Evolutionary conservation across 805 yeast species (phyloP).

Genomic region (Deakozyma indianensis): DNA sequence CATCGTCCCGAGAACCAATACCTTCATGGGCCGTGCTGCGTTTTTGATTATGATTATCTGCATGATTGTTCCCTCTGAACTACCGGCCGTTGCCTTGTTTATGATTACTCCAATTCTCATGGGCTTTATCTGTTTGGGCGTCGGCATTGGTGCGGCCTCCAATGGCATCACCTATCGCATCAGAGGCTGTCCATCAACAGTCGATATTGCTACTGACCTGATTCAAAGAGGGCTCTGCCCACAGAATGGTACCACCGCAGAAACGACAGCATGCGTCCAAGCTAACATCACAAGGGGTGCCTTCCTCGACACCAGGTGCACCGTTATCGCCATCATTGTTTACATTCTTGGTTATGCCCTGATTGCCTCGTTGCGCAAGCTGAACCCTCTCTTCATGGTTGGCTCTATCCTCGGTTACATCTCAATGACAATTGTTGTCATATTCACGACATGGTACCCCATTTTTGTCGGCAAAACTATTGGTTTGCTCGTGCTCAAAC

Average conservation of each 20-base stretch:
- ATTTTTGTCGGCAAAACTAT: neutral
- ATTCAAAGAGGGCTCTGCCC: conserved; percentile 8
- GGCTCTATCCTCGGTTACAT: conserved; percentile 9
- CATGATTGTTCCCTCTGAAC: conserved; percentile 8
- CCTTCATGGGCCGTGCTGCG: conserved; percentile 10
- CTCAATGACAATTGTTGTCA: conserved; percentile 5
- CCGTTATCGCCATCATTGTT: conserved; percentile 6
- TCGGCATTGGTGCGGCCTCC: conserved; percentile 5
- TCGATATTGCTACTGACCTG: conserved; percentile 2
- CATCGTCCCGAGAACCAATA: conserved; percentile 2
- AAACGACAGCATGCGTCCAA: conserved; percentile 4
- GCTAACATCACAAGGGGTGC: conserved; percentile 4
- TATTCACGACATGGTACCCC: conserved; percentile 1
- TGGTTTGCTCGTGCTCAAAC: conserved; percentile 5
- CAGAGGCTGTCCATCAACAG: conserved; percentile 4
- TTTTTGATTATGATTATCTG: conserved; percentile 7
- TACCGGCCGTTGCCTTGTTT: conserved; percentile 4
- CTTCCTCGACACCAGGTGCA: conserved; percentile 4
- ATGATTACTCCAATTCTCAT: conserved; percentile 2
- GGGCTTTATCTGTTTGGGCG: conserved; percentile 3
- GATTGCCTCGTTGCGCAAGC: conserved; percentile 1
- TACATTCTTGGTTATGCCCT: conserved; percentile 1
- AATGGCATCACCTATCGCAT: conserved; percentile 6
- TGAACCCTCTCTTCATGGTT: conserved; percentile 1
- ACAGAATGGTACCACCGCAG: conserved; percentile 1